phyloP scores from a whole-genome alignment of 768 basidiomycete species.

The Mrakia hoshinonis region DNA sequence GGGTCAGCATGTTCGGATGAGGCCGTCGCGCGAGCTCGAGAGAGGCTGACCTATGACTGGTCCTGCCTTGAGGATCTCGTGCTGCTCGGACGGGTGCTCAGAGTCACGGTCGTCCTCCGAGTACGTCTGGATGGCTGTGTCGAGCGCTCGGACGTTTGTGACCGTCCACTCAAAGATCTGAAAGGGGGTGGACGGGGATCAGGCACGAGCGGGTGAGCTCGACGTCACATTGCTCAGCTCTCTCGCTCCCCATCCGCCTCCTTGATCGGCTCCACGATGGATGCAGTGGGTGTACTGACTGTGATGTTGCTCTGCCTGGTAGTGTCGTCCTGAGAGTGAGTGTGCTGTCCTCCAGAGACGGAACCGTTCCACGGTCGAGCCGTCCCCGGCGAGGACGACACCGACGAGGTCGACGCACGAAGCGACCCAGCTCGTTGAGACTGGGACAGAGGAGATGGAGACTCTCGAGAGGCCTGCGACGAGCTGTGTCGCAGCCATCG shows the following conservation, averaged over 20 bases:
- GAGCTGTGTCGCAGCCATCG: not conserved
- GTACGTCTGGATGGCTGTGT: slow-evolving; percentile 52
- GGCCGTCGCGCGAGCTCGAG: too few relatives aligned
- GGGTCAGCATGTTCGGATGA: too few relatives aligned
- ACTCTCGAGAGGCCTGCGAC: not conserved
- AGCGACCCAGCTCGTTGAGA: not conserved
- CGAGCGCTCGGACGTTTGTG: slow-evolving; percentile 51
- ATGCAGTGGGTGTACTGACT: not conserved
- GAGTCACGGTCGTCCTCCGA: slow-evolving; percentile 32
- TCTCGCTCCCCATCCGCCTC: not conserved
- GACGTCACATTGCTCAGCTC: not conserved
- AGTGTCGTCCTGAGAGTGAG: not conserved
- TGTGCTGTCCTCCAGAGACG: not conserved
- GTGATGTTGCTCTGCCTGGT: not conserved
- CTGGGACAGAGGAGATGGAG: not conserved
- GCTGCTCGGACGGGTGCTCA: slow-evolving; percentile 42
- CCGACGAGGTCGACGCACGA: not conserved
- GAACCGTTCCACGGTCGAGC: not conserved
- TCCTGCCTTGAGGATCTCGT: slow-evolving; percentile 58
- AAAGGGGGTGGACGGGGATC: not conserved
- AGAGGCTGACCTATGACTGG: slow-evolving; percentile 47
- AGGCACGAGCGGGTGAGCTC: not conserved
- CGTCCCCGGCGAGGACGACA: not conserved
- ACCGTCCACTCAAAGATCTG: slow-evolving; percentile 70
- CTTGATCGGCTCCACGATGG: not conserved